Conservation (phyloP, 768 basidiomycete genomes). For the Phanerodontia chrysosporium region DNA sequence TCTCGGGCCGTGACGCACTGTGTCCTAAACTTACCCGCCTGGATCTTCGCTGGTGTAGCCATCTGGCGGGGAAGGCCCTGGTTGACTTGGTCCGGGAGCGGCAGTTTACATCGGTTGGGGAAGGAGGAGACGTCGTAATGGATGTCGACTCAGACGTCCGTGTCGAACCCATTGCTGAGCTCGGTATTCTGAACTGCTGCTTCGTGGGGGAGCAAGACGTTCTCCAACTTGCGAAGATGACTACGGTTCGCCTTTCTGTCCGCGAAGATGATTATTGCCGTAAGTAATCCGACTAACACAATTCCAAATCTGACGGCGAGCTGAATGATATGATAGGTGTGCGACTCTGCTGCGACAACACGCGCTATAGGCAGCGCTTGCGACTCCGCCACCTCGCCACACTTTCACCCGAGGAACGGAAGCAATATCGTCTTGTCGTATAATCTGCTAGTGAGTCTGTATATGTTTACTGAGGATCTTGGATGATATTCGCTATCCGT, state of each 20-base stretch:
- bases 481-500: no score
- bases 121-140: background rate
- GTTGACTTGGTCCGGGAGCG: conserved; percentile 47
- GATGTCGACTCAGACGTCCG: background rate
- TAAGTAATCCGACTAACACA: conserved; percentile 34
- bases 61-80: conserved; percentile 46
- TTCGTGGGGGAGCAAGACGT: conserved; percentile 53
- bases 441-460: conserved; percentile 7
- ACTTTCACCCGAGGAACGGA: conserved; percentile 13
- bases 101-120: conserved; percentile 5
- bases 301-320: no score
- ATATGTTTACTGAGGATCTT: no score
- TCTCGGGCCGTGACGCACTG: conserved; percentile 35
- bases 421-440: conserved; percentile 17
- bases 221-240: conserved; percentile 42
- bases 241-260: conserved; percentile 44
- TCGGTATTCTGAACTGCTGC: conserved; percentile 54
- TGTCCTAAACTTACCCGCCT: conserved; percentile 46
- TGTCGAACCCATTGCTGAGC: conserved; percentile 33
- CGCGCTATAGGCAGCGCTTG: conserved; percentile 50
- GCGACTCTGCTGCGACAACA: conserved; percentile 51
- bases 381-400: conserved; percentile 31
- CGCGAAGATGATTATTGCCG: conserved; percentile 49
- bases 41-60: conserved; percentile 58
- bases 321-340: no score